Evolutionary conservation across 2,329 filamentous ascomycete genomes (phyloP).

Genomic region (Claviceps quebecensis): DNA sequence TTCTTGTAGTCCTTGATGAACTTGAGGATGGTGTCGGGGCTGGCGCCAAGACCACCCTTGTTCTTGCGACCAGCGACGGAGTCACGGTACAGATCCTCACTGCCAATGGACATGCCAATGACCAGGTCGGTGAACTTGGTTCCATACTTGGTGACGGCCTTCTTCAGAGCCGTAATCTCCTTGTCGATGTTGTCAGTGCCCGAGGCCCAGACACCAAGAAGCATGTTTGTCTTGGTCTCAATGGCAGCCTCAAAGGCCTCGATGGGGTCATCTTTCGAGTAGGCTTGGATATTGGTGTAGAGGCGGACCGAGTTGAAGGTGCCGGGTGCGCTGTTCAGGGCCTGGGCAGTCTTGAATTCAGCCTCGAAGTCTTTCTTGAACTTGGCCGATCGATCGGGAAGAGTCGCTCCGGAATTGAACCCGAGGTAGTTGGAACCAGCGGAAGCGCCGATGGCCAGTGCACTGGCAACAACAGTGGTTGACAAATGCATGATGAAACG

Average conservation of each 20-base stretch:
- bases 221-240: conserved; percentile 42
- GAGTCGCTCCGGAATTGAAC: conserved; percentile 37
- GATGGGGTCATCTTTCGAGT: conserved; percentile 60
- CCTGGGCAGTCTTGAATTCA: conserved; percentile 29
- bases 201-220: conserved; percentile 52
- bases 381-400: conserved; percentile 34
- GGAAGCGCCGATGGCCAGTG: conserved; percentile 25
- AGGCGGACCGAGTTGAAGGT: conserved; percentile 46
- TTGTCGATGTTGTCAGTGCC: conserved; percentile 39
- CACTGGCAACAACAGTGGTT: conserved; percentile 22
- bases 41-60: conserved; percentile 45
- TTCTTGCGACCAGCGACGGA: conserved; percentile 47
- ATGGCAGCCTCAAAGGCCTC: conserved; percentile 64
- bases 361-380: conserved; percentile 34
- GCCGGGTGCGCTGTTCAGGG: conserved; percentile 28
- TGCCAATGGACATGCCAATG: conserved; percentile 51
- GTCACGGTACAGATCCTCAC: conserved; percentile 53
- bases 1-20: conserved; percentile 54
- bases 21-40: conserved; percentile 42
- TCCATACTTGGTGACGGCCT: conserved; percentile 40
- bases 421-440: conserved; percentile 34
- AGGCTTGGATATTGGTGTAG: conserved; percentile 54
- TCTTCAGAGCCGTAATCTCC: conserved; percentile 46
- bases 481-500: conserved; percentile 25
- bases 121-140: conserved; percentile 39